phyloP scores from a whole-genome alignment of 2,329 filamentous ascomycete genomes.

The Clarireedia homoeocarpa region DNA sequence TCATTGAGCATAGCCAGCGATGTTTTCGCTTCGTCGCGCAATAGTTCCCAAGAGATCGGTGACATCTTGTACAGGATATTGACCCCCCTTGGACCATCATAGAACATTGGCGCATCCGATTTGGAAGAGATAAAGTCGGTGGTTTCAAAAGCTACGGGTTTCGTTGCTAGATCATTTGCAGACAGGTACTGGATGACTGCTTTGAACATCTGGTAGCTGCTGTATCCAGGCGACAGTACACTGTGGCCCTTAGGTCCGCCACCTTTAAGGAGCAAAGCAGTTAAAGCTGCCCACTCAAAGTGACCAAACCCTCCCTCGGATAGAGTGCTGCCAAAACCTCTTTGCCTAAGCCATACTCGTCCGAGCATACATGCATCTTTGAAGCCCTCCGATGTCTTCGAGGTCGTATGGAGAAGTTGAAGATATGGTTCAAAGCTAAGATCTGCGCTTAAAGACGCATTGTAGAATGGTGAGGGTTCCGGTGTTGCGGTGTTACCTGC shows the following conservation, averaged over 20 bases:
- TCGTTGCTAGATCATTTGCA: conserved; percentile 61
- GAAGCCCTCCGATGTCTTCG: conserved; percentile 51
- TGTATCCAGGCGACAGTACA: conserved; percentile 71
- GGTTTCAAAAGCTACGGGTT: conserved; percentile 47
- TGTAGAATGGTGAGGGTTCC: conserved; percentile 73
- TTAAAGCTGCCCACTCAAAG: conserved; percentile 81
- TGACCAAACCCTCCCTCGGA: conserved; percentile 79
- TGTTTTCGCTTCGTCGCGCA: conserved; percentile 66
- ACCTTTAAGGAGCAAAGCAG: conserved; percentile 73
- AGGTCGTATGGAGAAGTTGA: conserved; percentile 62
- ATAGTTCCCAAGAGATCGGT: conserved; percentile 66
- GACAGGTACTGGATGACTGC: conserved; percentile 83
- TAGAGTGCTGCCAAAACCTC: conserved; percentile 67
- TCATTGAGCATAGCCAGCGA: conserved; percentile 72
- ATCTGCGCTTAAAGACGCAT: conserved; percentile 75
- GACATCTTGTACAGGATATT: conserved; percentile 92
- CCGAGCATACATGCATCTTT: conserved; percentile 80
- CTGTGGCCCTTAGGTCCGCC: conserved; percentile 65
- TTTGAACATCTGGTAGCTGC: conserved; percentile 91
- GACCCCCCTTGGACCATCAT: conserved; percentile 64
- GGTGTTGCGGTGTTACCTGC: conserved; percentile 33
- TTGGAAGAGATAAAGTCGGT: conserved; percentile 34
- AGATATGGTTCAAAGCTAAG: conserved; percentile 66
- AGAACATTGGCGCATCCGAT: conserved; percentile 60
- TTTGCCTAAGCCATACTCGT: conserved; percentile 80